Evolutionary conservation across 1,284 basidiomycete genomes (phyloP), one percentile per base, ranked within the genome.

Genomic region (Trichosporon coremiiforme): DNA sequence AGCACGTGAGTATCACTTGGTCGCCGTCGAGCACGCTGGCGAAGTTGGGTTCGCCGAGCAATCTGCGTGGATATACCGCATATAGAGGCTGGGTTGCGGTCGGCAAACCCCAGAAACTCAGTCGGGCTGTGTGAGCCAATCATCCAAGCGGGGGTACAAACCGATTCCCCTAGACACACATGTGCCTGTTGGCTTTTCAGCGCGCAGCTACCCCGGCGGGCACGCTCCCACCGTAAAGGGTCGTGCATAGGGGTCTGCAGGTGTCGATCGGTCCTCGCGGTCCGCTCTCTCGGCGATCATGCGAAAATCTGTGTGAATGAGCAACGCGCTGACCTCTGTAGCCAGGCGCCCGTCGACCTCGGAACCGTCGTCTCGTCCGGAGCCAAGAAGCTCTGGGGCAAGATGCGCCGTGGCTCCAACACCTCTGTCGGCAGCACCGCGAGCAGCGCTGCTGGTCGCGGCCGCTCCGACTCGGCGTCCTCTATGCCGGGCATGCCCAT

Each of bases 371-470:
- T 79, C 12, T 77, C 75, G 64, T 71, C 74, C 9, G 75, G 78
- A n/a, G 80, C 78, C 15, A 80, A 78, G 66, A 77, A 76, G 29
- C 69, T 83, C 20, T 82, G 80, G 77, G 71, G 76, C 53, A 81
- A 80, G 72, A 76, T 82, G 31, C 75, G 78, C 22, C 73, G 75
- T 22, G 70, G 70, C 47, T 73, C 71, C 8, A 71, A 73, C 67
- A 35, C 73, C 13, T 53, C 41, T 9, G 45, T 67, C 57, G 31
- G 29, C 15, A 63, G 33, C 33, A 35, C 33, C 2, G 25, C 65
- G 35, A 63, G 25, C 65, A 35, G 22, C 20, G 38, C n/a, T 22
- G 35, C 47, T 31, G 50, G 53, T 45, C 47, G 65, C 38, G 57
- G 55, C 15, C 60, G 70, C 29, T 66, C 55, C 41, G 64, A 67